These are phyloP conservation scores for Beauveria bassiana DNA, from an alignment of 2,329 filamentous ascomycete species.

Conservation along the genomic window DNA sequence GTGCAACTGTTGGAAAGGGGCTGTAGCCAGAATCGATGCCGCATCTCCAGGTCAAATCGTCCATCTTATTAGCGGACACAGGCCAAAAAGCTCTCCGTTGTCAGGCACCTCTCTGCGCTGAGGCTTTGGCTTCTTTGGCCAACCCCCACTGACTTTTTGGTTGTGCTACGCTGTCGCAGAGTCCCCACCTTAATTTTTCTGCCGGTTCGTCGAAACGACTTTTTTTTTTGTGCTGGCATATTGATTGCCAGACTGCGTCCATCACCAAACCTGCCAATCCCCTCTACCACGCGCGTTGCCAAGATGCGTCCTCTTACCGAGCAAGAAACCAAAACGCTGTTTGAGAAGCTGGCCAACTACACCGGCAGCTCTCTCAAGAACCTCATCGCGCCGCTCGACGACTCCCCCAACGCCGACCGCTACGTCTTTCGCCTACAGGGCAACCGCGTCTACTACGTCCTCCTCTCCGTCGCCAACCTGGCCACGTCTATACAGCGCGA, in stretches of 20 bases:
- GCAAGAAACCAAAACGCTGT: constrained; percentile 70
- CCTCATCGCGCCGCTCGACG: constrained; percentile 66
- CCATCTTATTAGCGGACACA: neutral
- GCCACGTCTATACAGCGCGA: constrained; percentile 78
- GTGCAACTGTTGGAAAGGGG: neutral
- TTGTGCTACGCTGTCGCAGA: neutral
- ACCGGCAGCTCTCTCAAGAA: constrained; percentile 79
- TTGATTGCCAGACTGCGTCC: neutral
- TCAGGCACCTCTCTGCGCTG: neutral
- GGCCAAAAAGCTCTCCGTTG: neutral
- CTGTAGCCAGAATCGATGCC: neutral
- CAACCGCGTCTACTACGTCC: constrained; percentile 84
- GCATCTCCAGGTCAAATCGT: neutral
- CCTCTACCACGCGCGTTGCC: constrained; percentile 2
- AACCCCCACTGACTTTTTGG: neutral
- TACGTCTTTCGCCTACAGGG: constrained; percentile 81
- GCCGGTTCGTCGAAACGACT: neutral
- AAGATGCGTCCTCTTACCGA: constrained; percentile 78
- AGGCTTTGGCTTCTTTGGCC: neutral
- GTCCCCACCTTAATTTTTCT: constrained; percentile 6
- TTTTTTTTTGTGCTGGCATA: neutral
- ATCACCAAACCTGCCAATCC: neutral
- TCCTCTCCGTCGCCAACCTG: constrained; percentile 81
- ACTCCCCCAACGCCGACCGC: constrained; percentile 62
- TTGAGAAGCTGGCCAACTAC: constrained; percentile 91